Base-by-base conservation (phyloP, 495 filamentous ascomycete genomes). In the Penicillium silybi region DNA sequence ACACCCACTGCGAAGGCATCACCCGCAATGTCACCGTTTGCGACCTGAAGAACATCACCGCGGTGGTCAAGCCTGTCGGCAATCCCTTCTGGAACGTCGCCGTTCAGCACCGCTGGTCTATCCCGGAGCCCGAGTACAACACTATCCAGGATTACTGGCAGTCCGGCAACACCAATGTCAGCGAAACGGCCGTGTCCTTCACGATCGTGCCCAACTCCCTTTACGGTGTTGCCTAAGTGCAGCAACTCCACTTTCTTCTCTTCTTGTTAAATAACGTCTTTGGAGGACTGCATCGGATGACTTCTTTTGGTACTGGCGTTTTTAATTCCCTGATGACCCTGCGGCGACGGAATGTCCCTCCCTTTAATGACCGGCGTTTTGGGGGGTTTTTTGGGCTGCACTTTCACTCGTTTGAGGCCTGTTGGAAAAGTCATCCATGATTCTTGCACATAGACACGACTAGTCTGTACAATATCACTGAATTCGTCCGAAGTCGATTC, bases 1-100 rank as follows among this genome's bases (percentile, higher is more conserved):
- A 63, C 45, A 72, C 72, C 25, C 59, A 61, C 50, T 76, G 73
- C 62, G 57, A 62, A 27, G 70, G 71, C n/a, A 54, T 53, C n/a
- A 56, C 59, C 10, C 41, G 27, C 25, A 48, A 68, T 23, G 41
- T 49, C 1, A 65, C 62, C 16, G 54, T 29, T 32, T 74, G 71
- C 48, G 52, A 58, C 27, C 50, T 71, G 54, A 46, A 46, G 18
- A 54, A 58, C 23, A 54, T 74, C 45, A 57, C 55, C 4, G 59
- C 72, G 0, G 55, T 49, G 4, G 54, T 75, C 43, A 50, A 40
- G 2, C 48, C 66, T 9, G 41, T 56, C 18, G 39, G 27, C 1
- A 53, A 67, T 44, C 65, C 66, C 4, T 16, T 34, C 13, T 75
- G 68, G 68, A 69, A 66, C 34, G 59, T 77, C 39, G 44, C 59